These are phyloP conservation scores for Trichosporon sp. DNA, from an alignment of 1,284 basidiomycete genomes.

Conservation along the genomic window DNA sequence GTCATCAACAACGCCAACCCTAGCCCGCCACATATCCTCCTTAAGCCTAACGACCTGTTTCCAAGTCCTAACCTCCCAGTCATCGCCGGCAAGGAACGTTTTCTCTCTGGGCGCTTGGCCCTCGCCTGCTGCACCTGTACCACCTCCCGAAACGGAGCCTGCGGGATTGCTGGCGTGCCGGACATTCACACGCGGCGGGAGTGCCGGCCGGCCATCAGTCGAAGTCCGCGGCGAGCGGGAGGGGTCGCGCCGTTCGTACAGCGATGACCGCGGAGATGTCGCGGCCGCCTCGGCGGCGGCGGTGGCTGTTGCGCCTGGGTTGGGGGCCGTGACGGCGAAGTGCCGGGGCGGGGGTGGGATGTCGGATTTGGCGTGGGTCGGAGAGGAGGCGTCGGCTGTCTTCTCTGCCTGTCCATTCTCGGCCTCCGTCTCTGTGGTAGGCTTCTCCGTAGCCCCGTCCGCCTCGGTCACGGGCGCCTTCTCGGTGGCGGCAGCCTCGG, in stretches of 20 bases:
- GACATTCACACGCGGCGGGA: background rate
- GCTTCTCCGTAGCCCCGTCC: background rate
- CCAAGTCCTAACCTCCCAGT: slow-evolving; percentile 89
- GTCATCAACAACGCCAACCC: slow-evolving; percentile 55
- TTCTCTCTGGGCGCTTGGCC: slow-evolving; percentile 18
- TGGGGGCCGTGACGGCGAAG: background rate
- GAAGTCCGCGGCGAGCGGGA: background rate
- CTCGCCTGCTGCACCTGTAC: slow-evolving; percentile 17
- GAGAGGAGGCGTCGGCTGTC: background rate
- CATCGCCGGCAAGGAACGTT: slow-evolving; percentile 54
- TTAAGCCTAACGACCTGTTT: slow-evolving; percentile 70
- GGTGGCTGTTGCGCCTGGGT: background rate
- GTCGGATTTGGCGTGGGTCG: background rate
- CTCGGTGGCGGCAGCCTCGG: background rate
- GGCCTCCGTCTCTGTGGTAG: slow-evolving; percentile 14
- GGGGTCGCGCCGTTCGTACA: background rate
- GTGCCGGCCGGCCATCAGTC: slow-evolving; percentile 10
- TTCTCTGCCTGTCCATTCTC: background rate
- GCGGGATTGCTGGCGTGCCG: background rate
- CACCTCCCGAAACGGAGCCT: no score
- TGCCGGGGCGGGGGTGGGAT: background rate
- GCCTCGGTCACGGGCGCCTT: background rate
- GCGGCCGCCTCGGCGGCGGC: background rate
- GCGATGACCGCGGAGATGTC: background rate
- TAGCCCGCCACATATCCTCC: slow-evolving; percentile 85